Evolutionary conservation across 225 moss, liverwort and hornwort genomes (phyloP).

Genomic region (Ulota crispa): DNA sequence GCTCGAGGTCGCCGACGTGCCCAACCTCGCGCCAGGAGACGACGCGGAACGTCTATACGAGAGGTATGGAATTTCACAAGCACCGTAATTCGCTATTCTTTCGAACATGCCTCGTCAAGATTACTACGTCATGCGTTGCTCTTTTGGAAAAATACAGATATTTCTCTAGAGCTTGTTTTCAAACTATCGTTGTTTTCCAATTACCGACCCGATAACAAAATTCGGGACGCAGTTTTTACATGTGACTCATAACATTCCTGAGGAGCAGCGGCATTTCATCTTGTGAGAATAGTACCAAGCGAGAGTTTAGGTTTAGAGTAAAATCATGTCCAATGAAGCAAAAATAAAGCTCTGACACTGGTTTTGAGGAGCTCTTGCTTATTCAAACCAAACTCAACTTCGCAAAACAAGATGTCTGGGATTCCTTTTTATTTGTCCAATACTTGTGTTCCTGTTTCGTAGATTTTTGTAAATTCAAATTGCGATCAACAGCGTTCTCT

Average conservation of each 20-base stretch:
- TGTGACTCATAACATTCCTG: background rate
- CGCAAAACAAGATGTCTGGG: background rate
- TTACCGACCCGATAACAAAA: background rate
- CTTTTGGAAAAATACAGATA: background rate
- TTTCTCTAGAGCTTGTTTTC: background rate
- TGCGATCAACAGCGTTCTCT: background rate
- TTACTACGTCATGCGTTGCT: too few relatives aligned
- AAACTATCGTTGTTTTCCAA: background rate
- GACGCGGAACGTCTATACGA: slow-evolving; percentile 34
- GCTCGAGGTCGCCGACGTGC: slow-evolving; percentile 57
- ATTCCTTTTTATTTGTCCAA: background rate
- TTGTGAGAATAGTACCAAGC: background rate
- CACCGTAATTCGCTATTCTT: too few relatives aligned
- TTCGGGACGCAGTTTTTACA: background rate
- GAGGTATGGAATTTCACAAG: background rate
- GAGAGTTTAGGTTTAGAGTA: background rate
- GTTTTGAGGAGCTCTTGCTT: background rate
- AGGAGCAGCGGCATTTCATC: background rate
- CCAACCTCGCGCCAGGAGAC: slow-evolving; percentile 42
- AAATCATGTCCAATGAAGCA: background rate
- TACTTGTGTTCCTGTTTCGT: background rate
- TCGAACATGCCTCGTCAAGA: too few relatives aligned
- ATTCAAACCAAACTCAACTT: background rate
- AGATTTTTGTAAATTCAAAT: background rate
- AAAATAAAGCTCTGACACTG: background rate